A percentile compares a stretch with the other conserved stretches of the same genome.
These are phyloP conservation scores for Coemansia sp. DNA, from an alignment of 192 early-diverging fungal species.

Conservation along the genomic window DNA sequence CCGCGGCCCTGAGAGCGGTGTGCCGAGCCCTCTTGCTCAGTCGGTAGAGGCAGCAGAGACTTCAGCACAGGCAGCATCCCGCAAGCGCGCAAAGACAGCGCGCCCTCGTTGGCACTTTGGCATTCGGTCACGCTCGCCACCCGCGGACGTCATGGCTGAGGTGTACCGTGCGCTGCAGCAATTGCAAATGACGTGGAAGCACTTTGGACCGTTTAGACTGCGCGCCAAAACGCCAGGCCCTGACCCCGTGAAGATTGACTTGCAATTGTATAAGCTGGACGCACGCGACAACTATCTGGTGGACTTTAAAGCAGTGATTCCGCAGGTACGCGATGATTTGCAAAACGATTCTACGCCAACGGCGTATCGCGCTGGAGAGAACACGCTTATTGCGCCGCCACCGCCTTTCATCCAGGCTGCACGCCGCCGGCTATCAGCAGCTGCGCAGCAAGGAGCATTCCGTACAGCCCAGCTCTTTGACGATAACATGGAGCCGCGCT, in stretches of 20 bases:
- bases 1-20: conserved; percentile 12
- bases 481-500: conserved; percentile 33
- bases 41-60: conserved; percentile 11
- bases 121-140: conserved; percentile 88
- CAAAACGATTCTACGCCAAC: conserved; percentile 21
- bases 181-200: conserved; percentile 92
- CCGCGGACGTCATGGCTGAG: conserved; percentile 96
- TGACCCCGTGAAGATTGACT: conserved; percentile 84
- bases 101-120: conserved; percentile 98
- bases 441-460: conserved; percentile 31
- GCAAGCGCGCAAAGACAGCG: conserved; percentile 55
- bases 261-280: conserved; percentile 94
- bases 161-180: conserved; percentile 92
- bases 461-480: conserved; percentile 14
- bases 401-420: conserved; percentile 50
- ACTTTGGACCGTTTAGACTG: conserved; percentile 86
- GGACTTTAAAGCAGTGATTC: conserved; percentile 88
- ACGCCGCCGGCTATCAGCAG: conserved; percentile 38
- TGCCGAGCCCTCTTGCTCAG: conserved; percentile 22
- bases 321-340: conserved; percentile 34
- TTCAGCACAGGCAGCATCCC: conserved; percentile 15
- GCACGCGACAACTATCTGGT: conserved; percentile 86
- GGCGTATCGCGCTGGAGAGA: conserved; percentile 36
- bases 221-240: conserved; percentile 62
- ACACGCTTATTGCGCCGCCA: conserved; percentile 34